Evolutionary conservation across 1,139 yeast genomes (phyloP).

Genomic region (Pichia sp.): DNA sequence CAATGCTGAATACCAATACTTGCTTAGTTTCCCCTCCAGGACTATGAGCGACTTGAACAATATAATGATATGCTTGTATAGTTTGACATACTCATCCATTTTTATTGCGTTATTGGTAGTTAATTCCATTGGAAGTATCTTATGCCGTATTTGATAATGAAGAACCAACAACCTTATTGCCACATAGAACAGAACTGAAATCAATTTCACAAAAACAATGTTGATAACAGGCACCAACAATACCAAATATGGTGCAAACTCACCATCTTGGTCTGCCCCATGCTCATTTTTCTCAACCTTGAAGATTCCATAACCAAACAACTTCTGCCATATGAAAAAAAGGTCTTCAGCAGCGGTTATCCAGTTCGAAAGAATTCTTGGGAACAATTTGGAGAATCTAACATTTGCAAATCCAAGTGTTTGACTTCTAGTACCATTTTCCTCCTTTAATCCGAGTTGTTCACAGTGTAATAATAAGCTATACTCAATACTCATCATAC

Average conservation of each 20-base stretch:
- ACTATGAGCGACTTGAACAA: slow-evolving; percentile 17
- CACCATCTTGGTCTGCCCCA: neutral
- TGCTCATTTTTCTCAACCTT: neutral
- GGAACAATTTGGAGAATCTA: slow-evolving; percentile 2
- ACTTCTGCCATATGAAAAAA: slow-evolving; percentile 4
- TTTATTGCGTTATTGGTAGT: neutral
- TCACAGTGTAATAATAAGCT: slow-evolving; percentile 11
- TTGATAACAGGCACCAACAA: slow-evolving; percentile 9
- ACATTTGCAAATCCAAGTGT: neutral
- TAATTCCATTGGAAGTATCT: neutral
- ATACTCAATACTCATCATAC: slow-evolving; percentile 10
- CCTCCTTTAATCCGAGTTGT: neutral
- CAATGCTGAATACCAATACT: slow-evolving; percentile 20
- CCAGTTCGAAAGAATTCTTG: slow-evolving; percentile 6
- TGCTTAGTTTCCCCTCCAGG: slow-evolving; percentile 18
- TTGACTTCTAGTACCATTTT: neutral
- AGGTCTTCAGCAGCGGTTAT: neutral
- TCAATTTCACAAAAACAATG: slow-evolving; percentile 8
- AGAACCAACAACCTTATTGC: slow-evolving; percentile 8
- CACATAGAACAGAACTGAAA: slow-evolving; percentile 6
- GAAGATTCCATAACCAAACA: neutral
- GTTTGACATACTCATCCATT: neutral
- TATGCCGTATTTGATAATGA: neutral
- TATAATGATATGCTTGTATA: slow-evolving; percentile 6
- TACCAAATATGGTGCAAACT: slow-evolving; percentile 1